Evolutionary conservation across 345 rosid genomes (phyloP).

Genomic region (Raphanus raphanistrum): DNA sequence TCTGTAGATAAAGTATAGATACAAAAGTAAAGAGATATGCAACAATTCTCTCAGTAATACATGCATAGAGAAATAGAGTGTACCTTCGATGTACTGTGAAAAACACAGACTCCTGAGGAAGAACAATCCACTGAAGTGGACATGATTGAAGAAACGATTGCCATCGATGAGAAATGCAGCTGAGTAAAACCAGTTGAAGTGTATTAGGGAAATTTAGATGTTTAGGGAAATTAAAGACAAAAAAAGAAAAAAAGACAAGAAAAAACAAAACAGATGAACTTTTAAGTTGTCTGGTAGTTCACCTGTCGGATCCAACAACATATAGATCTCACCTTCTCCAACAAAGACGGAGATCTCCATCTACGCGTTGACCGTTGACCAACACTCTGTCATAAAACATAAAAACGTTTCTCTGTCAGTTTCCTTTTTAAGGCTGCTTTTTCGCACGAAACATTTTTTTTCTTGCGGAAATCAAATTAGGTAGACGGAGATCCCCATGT

Average conservation of each 20-base stretch:
- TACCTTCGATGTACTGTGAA: constrained; percentile 9
- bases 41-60: background rate
- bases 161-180: constrained; percentile 21
- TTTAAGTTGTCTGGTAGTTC: constrained; percentile 23
- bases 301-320: constrained; percentile 38
- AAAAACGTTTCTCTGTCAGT: background rate
- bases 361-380: constrained; percentile 27
- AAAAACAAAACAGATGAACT: constrained; percentile 15
- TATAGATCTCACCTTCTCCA: constrained; percentile 40
- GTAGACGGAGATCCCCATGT: background rate
- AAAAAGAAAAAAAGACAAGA: background rate
- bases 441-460: background rate
- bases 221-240: background rate
- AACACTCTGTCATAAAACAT: constrained; percentile 1
- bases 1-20: constrained; percentile 14
- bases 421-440: background rate
- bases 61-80: background rate
- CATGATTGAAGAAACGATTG: constrained; percentile 12
- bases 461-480: background rate
- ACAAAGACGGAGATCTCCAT: constrained; percentile 54
- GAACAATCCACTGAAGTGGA: constrained; percentile 21
- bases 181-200: background rate
- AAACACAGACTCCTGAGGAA: constrained; percentile 11
- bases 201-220: background rate
- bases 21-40: background rate